These are phyloP conservation scores for Malassezia sp. DNA, from an alignment of 1,284 basidiomycete species.

Conservation along the genomic window DNA sequence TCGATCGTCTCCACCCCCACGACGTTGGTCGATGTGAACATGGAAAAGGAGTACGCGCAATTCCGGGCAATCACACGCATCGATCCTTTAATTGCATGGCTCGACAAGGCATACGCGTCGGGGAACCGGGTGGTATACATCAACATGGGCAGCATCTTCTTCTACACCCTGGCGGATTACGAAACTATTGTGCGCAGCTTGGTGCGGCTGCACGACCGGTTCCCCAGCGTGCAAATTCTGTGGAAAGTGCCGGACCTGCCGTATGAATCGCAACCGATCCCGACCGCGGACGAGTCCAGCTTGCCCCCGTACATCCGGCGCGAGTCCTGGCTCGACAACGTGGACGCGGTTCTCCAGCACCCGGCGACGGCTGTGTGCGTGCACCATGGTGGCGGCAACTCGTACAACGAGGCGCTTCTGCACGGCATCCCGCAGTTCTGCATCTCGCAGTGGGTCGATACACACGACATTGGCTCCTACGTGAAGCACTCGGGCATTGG, in stretches of 20 bases:
- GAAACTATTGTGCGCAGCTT: conserved; percentile 24
- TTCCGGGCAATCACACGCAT: not conserved
- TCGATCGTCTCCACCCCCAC: conserved; percentile 12
- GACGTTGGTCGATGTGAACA: conserved; percentile 10
- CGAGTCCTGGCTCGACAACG: conserved; percentile 27
- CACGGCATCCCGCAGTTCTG: conserved; percentile 35
- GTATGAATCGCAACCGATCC: conserved; percentile 17
- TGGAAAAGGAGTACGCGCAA: conserved; percentile 11
- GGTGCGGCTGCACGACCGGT: conserved; percentile 18
- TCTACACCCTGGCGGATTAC: conserved; percentile 27
- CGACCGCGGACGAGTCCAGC: conserved; percentile 18
- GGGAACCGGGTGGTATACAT: conserved; percentile 34
- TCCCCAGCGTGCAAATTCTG: conserved; percentile 21
- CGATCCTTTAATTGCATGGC: conserved; percentile 19
- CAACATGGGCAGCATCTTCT: conserved; percentile 43
- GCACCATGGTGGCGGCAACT: conserved; percentile 42
- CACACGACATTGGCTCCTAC: conserved; percentile 29
- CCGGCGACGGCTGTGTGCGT: conserved; percentile 28
- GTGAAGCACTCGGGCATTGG: conserved; percentile 25
- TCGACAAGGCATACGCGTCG: conserved; percentile 21
- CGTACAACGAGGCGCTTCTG: conserved; percentile 39
- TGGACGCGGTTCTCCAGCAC: conserved; percentile 28
- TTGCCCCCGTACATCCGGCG: conserved; percentile 28
- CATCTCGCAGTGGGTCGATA: conserved; percentile 36
- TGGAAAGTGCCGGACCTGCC: conserved; percentile 26